Base-by-base conservation (phyloP, 2,329 filamentous ascomycete genomes). In the Zalaria obscura region DNA sequence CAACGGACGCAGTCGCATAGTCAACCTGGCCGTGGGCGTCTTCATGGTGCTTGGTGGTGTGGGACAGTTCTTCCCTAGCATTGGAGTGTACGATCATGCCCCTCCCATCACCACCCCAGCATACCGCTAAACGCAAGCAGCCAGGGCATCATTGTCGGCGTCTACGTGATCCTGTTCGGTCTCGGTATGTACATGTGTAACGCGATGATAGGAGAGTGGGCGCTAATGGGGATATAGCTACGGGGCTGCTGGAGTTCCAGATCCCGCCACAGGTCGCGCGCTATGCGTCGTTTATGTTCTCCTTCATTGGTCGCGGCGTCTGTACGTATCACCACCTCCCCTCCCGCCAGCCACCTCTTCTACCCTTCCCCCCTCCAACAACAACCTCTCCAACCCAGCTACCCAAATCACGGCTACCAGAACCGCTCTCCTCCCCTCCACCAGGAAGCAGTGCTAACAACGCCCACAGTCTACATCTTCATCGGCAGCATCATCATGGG, bases 261-360 rank as follows among this genome's bases (percentile, higher is more conserved):
- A 89, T 95, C 53, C 89, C 91, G 39, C 85, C 88, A 45, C 88
- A 94, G 61, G 73, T 94, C 41, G 82, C 87, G 44, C 81, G 86
- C 66, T 94, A 96, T 69, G 89, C 87, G 41, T 93, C 86, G 7
- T 98, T 98, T 72, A 80, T 96, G 65, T 96, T 96, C 72, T 93
- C 85, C 44, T 96, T 98, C 73, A 68, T 96, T 52, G 91, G 91
- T 47, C 87, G 91, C 59, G 91, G 91, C 65, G 72, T 86, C 61
- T 96, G 88, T 94, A 77, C 18, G 18, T 18, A 18, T 18, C 18
- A 18, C 18, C 18, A 18, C 18, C 18, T 18, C 18, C 18, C 18
- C 18, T 18, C 18, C 18, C 18, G 18, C 18, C 18, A 18, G 18
- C 18, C 18, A 18, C 18, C 18, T 18, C 18, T 18, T 18, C 18